phyloP scores from a whole-genome alignment of 2,329 filamentous ascomycete species.

The Cadophora sp. region DNA sequence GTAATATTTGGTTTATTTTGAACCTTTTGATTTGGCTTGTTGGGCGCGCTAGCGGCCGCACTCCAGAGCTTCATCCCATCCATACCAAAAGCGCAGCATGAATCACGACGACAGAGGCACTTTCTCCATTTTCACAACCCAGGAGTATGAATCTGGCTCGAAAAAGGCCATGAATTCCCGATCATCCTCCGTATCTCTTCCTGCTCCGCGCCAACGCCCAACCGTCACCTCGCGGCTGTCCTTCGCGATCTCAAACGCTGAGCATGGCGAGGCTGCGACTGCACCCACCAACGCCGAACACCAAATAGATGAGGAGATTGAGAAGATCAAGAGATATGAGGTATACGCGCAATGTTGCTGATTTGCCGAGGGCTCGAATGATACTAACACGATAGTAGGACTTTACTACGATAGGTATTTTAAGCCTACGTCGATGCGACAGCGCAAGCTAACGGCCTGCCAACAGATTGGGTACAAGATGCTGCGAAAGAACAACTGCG shows the following conservation, averaged over 20 bases:
- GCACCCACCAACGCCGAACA: slow-evolving; percentile 63
- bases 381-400: slow-evolving; percentile 59
- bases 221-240: slow-evolving; percentile 59
- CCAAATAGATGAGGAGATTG: slow-evolving; percentile 91
- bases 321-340: slow-evolving; percentile 97
- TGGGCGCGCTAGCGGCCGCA: no score
- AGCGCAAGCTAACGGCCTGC: slow-evolving; percentile 45
- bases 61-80: no score
- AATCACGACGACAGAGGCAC: no score
- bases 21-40: no score
- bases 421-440: slow-evolving; percentile 26
- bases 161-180: slow-evolving; percentile 46
- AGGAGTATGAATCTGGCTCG: slow-evolving; percentile 31
- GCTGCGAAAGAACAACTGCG: slow-evolving; percentile 87
- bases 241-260: slow-evolving; percentile 69
- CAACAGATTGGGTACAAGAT: slow-evolving; percentile 95
- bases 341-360: slow-evolving; percentile 48
- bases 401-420: slow-evolving; percentile 86
- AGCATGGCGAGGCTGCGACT: slow-evolving; percentile 64
- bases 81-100: no score
- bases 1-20: no score
- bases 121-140: neutral
- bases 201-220: slow-evolving; percentile 38
- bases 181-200: slow-evolving; percentile 43
- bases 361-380: neutral